These are phyloP conservation scores for Hortiboletus flavorubellus DNA, from an alignment of 768 basidiomycete species.

Conservation along the genomic window DNA sequence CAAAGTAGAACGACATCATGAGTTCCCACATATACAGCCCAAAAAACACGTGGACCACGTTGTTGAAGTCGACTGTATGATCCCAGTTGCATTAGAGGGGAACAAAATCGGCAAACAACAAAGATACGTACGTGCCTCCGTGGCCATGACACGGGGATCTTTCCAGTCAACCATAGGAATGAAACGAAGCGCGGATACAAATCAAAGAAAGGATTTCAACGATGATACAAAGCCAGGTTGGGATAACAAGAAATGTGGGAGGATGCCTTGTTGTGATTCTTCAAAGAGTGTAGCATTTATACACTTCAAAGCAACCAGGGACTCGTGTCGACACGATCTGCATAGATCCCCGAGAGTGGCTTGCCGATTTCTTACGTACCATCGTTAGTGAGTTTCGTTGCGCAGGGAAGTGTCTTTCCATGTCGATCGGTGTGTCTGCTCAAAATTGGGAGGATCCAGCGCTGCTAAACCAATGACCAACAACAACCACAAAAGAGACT, in stretches of 20 bases:
- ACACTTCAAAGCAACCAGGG: conserved; percentile 25
- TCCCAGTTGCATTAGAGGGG: conserved; percentile 1
- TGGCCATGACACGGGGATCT: conserved; percentile 16
- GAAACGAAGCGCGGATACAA: conserved; percentile 13
- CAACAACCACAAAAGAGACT: not conserved
- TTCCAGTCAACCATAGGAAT: conserved; percentile 28
- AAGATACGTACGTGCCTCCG: conserved; percentile 23
- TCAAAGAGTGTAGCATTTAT: conserved; percentile 17
- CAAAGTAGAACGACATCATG: conserved; percentile 59
- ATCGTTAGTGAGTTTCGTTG: not conserved
- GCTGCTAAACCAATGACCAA: not conserved
- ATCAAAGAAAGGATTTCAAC: conserved; percentile 6
- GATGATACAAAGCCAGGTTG: conserved; percentile 6
- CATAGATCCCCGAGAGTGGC: conserved; percentile 8
- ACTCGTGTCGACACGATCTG: not conserved
- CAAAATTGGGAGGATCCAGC: not conserved
- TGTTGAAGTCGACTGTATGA: conserved; percentile 50
- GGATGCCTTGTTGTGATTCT: conserved; percentile 1
- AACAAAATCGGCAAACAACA: not conserved
- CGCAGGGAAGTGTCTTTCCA: not conserved
- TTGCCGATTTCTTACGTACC: conserved; percentile 19
- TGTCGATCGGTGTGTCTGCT: not conserved
- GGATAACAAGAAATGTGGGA: conserved; percentile 2
- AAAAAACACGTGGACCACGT: conserved; percentile 59
- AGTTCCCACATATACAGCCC: conserved; percentile 71